phyloP scores from a whole-genome alignment of 2,329 filamentous ascomycete species.

The Lachnellula occidentalis region DNA sequence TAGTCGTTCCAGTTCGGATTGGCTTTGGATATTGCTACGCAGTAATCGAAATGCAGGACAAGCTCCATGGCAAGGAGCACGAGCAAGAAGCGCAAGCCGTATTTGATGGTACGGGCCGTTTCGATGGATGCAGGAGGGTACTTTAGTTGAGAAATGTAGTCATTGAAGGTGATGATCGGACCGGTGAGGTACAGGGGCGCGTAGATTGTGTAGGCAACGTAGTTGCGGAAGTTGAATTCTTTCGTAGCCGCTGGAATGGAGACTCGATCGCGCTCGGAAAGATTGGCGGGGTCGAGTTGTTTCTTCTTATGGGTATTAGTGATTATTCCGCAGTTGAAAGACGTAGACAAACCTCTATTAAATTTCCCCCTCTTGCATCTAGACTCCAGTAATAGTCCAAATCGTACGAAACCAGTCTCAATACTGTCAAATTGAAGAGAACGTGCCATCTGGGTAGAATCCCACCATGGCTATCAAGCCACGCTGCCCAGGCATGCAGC shows the following conservation, averaged over 20 bases:
- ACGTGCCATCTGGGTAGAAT: constrained; percentile 91
- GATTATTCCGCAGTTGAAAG: not conserved
- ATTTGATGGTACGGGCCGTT: constrained; percentile 65
- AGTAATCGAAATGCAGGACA: constrained; percentile 86
- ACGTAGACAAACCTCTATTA: constrained; percentile 67
- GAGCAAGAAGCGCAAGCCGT: constrained; percentile 76
- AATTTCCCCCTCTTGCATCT: constrained; percentile 55
- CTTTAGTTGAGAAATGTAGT: constrained; percentile 84
- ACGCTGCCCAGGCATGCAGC: constrained; percentile 50
- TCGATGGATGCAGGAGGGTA: constrained; percentile 69
- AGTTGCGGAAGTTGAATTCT: constrained; percentile 80
- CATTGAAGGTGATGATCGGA: constrained; percentile 95
- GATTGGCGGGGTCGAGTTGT: constrained; percentile 78
- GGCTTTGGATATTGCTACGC: constrained; percentile 83
- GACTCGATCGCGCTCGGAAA: constrained; percentile 86
- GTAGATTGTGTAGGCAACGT: constrained; percentile 84
- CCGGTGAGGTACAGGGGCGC: constrained; percentile 89
- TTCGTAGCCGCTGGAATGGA: constrained; percentile 62
- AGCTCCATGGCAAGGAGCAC: constrained; percentile 86
- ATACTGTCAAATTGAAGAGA: constrained; percentile 92
- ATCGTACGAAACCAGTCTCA: constrained; percentile 94
- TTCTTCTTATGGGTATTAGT: constrained; percentile 88
- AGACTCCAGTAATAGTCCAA: constrained; percentile 93
- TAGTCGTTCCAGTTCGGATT: constrained; percentile 76
- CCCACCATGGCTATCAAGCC: constrained; percentile 74